Percentiles rank a stretch among this genome's conserved stretches.
Evolutionary conservation across 768 basidiomycete genomes (phyloP).

Genomic region (Collybia nuda): DNA sequence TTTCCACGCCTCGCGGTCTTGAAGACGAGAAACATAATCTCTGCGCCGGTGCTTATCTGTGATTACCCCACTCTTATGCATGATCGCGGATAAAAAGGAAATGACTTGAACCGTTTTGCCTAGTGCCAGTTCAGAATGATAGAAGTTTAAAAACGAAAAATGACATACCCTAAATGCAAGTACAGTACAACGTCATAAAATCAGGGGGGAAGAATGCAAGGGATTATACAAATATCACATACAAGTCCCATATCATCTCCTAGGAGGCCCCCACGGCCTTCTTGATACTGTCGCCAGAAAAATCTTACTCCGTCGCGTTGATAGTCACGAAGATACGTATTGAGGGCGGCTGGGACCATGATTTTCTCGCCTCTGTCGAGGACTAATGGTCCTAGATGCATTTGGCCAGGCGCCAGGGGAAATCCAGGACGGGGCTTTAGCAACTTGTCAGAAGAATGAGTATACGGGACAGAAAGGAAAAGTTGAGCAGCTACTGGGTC

Average conservation of each 20-base stretch:
- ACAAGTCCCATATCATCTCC: slow-evolving; percentile 97
- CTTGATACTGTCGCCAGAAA: slow-evolving; percentile 70
- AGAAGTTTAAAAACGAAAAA: slow-evolving; percentile 8
- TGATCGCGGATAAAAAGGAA: slow-evolving; percentile 86
- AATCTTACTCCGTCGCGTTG: slow-evolving; percentile 87
- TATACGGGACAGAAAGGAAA: neutral
- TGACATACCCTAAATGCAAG: slow-evolving; percentile 4
- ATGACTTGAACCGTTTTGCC: slow-evolving; percentile 97
- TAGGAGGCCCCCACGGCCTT: slow-evolving; percentile 74
- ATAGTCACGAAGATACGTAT: slow-evolving; percentile 86
- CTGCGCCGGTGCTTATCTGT: slow-evolving; percentile 68
- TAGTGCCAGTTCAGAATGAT: slow-evolving; percentile 16
- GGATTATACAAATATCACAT: slow-evolving; percentile 12
- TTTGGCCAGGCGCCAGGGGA: slow-evolving; percentile 43
- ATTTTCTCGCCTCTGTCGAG: slow-evolving; percentile 47
- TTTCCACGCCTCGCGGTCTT: slow-evolving; percentile 58
- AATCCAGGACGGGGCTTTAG: slow-evolving; percentile 56
- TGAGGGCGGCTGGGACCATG: slow-evolving; percentile 68
- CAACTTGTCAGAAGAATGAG: slow-evolving; percentile 3
- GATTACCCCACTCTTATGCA: slow-evolving; percentile 72
- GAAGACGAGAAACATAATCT: slow-evolving; percentile 63
- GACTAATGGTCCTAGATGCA: slow-evolving; percentile 41
- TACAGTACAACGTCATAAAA: too few species aligned
- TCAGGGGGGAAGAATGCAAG: too few species aligned
- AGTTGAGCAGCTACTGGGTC: slow-evolving; percentile 19